These are phyloP conservation scores for Pontederia crassipes DNA, from an alignment of 176 grass and related monocot genomes.

Conservation along the genomic window DNA sequence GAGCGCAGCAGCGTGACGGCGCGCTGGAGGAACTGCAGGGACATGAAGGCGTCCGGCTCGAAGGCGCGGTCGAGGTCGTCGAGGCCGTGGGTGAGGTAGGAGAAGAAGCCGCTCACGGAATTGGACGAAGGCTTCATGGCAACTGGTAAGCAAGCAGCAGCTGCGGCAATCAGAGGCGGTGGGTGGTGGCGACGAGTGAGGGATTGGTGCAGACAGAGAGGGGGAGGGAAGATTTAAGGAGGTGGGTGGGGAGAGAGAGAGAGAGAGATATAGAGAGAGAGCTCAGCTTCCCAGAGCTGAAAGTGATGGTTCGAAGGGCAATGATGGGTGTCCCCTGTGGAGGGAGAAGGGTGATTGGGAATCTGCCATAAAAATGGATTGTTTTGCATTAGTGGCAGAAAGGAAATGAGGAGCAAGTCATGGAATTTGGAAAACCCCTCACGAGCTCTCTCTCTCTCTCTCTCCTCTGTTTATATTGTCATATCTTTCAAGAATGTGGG, in stretches of 20 bases:
- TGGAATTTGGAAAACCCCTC: constrained; percentile 18
- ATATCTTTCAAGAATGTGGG: not conserved
- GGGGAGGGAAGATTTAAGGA: not conserved
- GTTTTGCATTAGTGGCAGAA: constrained; percentile 19
- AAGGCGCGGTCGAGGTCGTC: constrained; percentile 14
- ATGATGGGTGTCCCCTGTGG: constrained; percentile 22
- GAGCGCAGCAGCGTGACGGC: constrained; percentile 10
- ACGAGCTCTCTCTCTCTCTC: not conserved
- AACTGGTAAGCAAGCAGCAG: no score
- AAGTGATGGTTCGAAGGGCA: constrained; percentile 3
- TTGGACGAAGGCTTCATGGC: constrained; percentile 6
- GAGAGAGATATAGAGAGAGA: not conserved
- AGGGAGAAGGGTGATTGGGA: constrained; percentile 20
- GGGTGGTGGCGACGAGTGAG: no score
- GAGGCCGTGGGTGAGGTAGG: constrained; percentile 10
- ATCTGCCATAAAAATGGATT: constrained; percentile 8
- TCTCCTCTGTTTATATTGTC: no score
- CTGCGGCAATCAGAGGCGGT: no score
- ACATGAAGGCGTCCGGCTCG: constrained; percentile 12
- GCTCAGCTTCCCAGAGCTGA: not conserved
- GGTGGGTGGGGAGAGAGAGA: not conserved
- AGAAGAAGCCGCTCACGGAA: constrained; percentile 7
- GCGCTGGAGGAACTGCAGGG: constrained; percentile 11
- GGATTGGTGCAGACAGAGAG: no score
- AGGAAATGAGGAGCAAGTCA: constrained; percentile 2